Conservation (phyloP, 257 asterid species). For the Salvia rosmarinus region DNA sequence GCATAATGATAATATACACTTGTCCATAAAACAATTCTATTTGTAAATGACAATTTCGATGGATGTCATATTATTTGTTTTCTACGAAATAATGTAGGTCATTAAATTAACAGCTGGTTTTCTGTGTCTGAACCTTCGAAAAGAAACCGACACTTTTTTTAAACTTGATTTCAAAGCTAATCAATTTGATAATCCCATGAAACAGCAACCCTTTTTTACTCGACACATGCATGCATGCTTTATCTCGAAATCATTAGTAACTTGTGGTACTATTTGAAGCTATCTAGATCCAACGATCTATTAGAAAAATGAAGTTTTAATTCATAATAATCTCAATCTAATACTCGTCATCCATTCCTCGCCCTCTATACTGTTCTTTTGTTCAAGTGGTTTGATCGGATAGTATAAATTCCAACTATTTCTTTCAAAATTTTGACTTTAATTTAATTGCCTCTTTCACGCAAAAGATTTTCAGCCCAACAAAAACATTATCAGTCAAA, state of each 20-base stretch:
- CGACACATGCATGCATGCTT: background rate
- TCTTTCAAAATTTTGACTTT: too few species aligned
- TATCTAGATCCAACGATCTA: too few species aligned
- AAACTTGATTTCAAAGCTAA: constrained; percentile 39
- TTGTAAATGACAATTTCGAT: background rate
- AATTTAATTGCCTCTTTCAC: too few species aligned
- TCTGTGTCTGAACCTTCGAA: constrained; percentile 7
- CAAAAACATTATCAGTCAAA: too few species aligned
- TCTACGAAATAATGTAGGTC: background rate
- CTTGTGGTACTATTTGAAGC: too few species aligned
- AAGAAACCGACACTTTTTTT: constrained; percentile 28
- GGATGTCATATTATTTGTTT: background rate
- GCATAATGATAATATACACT: background rate
- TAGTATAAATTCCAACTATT: too few species aligned
- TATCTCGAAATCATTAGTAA: background rate
- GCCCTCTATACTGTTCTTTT: too few species aligned
- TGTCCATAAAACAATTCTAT: background rate
- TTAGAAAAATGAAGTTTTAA: too few species aligned
- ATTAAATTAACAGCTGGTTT: constrained; percentile 2
- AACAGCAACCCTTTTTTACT: constrained; percentile 9
- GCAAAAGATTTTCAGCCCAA: too few species aligned
- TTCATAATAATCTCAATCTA: too few species aligned
- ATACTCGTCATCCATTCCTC: too few species aligned
- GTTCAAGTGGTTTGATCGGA: too few species aligned
- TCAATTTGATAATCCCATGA: constrained; percentile 31